Percentiles rank a stretch among this genome's conserved stretches.
These are phyloP conservation scores for Moricandia arvensis DNA, from an alignment of 345 rosid species.

Conservation along the genomic window DNA sequence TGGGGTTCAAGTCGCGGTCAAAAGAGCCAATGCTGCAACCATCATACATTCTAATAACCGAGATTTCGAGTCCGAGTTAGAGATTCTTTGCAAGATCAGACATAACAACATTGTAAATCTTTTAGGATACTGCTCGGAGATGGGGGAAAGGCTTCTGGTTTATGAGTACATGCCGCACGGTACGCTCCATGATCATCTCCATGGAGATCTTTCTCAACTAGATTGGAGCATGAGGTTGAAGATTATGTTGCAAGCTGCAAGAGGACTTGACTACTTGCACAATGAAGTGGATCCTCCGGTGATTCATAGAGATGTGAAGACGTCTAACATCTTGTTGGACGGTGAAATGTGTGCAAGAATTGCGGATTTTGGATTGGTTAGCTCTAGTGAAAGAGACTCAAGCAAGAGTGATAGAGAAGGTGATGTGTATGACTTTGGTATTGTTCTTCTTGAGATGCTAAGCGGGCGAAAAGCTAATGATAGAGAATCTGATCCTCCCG, in stretches of 20 bases:
- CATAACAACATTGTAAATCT: conserved; percentile 83
- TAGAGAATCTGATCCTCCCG: conserved; percentile 58
- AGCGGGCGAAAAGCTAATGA: conserved; percentile 83
- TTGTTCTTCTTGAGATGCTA: conserved; percentile 72
- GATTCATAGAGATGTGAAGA: conserved; percentile 67
- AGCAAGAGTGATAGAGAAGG: conserved; percentile 49
- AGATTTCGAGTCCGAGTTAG: conserved; percentile 82
- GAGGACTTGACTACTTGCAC: conserved; percentile 87
- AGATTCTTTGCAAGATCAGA: conserved; percentile 67
- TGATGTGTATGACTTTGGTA: conserved; percentile 73
- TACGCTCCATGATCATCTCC: conserved; percentile 81
- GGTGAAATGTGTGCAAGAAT: conserved; percentile 78
- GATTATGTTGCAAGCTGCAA: conserved; percentile 74
- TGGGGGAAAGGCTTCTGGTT: conserved; percentile 86
- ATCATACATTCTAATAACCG: conserved; percentile 78
- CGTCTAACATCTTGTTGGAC: conserved; percentile 77
- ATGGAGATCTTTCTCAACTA: conserved; percentile 69
- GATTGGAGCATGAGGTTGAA: conserved; percentile 75
- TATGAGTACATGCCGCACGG: conserved; percentile 91
- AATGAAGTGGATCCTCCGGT: conserved; percentile 65
- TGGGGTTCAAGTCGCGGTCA: conserved; percentile 84
- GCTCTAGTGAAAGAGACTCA: conserved; percentile 55
- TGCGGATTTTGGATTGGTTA: conserved; percentile 73
- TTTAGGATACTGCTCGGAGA: conserved; percentile 80
- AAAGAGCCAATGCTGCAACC: conserved; percentile 92